Conservation (phyloP, 129 eudicot species). For the Sambucus nigra region DNA sequence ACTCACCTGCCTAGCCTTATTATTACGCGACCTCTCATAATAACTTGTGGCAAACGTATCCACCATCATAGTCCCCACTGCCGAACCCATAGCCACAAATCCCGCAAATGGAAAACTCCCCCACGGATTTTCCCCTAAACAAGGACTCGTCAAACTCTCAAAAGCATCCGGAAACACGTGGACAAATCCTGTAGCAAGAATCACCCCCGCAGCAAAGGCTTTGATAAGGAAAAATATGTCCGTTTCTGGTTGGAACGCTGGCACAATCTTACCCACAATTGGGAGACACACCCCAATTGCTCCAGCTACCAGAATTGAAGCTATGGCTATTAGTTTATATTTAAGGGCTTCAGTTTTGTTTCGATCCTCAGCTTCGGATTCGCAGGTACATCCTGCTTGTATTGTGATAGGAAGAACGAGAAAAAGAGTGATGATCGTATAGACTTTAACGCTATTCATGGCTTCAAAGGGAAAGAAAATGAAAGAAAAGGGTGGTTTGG, state of each 20-base stretch:
- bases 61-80: slow-evolving; percentile 33
- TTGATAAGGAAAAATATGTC: slow-evolving; percentile 20
- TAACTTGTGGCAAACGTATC: slow-evolving; percentile 19
- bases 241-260: slow-evolving; percentile 23
- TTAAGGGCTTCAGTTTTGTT: slow-evolving; percentile 10
- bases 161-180: slow-evolving; percentile 54
- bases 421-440: slow-evolving; percentile 10
- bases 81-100: slow-evolving; percentile 37
- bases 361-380: slow-evolving; percentile 4
- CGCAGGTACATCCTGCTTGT: slow-evolving; percentile 22
- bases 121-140: slow-evolving; percentile 32
- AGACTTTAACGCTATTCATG: background rate
- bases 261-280: slow-evolving; percentile 16
- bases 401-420: slow-evolving; percentile 17
- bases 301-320: slow-evolving; percentile 31
- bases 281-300: slow-evolving; percentile 43
- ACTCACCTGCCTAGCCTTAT: background rate
- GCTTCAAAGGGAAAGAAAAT: background rate
- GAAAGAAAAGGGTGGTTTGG: background rate
- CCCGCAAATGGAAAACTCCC: slow-evolving; percentile 33
- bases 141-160: slow-evolving; percentile 30
- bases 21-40: slow-evolving; percentile 8
- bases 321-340: slow-evolving; percentile 21
- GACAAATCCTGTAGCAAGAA: slow-evolving; percentile 50
- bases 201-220: slow-evolving; percentile 46